Conservation (phyloP, 1,284 basidiomycete genomes). For the Salmacisia buchloeana region DNA sequence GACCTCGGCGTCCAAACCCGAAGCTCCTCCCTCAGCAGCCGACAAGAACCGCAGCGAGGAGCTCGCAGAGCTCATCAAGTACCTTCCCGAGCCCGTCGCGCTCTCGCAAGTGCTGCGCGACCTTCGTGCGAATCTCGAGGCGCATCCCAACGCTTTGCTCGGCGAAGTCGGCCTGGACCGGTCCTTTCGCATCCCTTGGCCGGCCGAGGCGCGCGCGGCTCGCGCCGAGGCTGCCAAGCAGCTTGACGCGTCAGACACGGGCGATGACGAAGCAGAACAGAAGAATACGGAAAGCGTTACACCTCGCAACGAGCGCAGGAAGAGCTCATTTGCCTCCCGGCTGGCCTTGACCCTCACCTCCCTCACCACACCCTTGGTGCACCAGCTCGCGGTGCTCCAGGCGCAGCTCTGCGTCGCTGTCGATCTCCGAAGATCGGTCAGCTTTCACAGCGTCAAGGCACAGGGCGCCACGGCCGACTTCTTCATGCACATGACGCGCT, state of each 20-base stretch:
- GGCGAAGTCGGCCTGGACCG: slow-evolving; percentile 46
- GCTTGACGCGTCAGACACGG: slow-evolving; percentile 22
- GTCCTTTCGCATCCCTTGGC: slow-evolving; percentile 35
- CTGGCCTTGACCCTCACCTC: background rate
- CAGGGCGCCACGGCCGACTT: slow-evolving; percentile 32
- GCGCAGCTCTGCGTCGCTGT: slow-evolving; percentile 37
- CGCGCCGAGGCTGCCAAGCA: background rate
- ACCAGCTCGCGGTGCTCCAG: slow-evolving; percentile 35
- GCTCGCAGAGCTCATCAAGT: slow-evolving; percentile 21
- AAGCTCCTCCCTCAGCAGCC: background rate
- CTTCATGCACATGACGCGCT: slow-evolving; percentile 22
- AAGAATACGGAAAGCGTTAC: no score
- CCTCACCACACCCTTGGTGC: slow-evolving; percentile 34
- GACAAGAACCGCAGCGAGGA: slow-evolving; percentile 15
- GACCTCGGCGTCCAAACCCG: background rate
- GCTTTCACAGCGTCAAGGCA: slow-evolving; percentile 44
- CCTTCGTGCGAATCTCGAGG: slow-evolving; percentile 22
- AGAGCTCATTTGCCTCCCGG: background rate
- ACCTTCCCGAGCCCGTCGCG: slow-evolving; percentile 32
- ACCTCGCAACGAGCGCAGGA: no score
- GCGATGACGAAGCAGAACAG: slow-evolving; percentile 2
- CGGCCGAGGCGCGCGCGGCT: slow-evolving; percentile 10
- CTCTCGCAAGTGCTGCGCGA: slow-evolving; percentile 19
- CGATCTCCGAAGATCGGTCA: slow-evolving; percentile 30
- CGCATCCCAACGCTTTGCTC: slow-evolving; percentile 32